Base-by-base conservation (phyloP, 2,329 filamentous ascomycete genomes). In the Dactylellina cionopaga region DNA sequence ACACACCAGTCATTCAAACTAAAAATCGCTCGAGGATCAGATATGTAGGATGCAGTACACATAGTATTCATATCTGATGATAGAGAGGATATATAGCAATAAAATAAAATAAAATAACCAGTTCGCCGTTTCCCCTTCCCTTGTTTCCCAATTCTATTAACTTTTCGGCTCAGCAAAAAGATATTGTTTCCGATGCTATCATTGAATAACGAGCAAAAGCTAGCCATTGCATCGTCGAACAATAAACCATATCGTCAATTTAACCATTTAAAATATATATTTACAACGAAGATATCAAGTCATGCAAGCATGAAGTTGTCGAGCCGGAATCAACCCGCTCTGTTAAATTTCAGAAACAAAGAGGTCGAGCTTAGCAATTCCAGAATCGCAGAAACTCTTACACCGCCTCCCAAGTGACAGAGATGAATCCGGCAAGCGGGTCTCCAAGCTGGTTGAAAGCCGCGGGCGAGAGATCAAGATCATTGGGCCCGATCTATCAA, bases 381-480 rank as follows among this genome's bases (percentile, higher is more conserved):
- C n/a, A 52, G 5, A 24, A 6, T 5, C 19, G 37, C 37, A 41
- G 15, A 41, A 47, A 7, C 10, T 19, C 33, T 70, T 64, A 71
- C 9, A 71, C 3, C 4, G 58, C 68, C 3, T 29, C 29, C 74
- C 74, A 76, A 1, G 15, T 52, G 33, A 77, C 44, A 1, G 31
- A 1, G 13, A 76, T 75, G 25, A 59, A 51, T 15, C 76, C 46
- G 19, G 0, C 56, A 33, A 60, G 27, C 3, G 59, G 59, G 29
- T 69, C 51, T 3, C 76, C 76, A 31, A 77, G 54, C 17, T 54
- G 64, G 1, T 52, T 13, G 43, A 75, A 77, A 33, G 69, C 71
- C 11, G 56, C 54, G 2, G 37, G 66, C 2, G 76, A 71, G 44
- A 77, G 60, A 55, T 77, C 76, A 2, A 77, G 56, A 43, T 72